phyloP scores from a whole-genome alignment of 1,284 basidiomycete genomes.

The Schizophyllum commune region DNA sequence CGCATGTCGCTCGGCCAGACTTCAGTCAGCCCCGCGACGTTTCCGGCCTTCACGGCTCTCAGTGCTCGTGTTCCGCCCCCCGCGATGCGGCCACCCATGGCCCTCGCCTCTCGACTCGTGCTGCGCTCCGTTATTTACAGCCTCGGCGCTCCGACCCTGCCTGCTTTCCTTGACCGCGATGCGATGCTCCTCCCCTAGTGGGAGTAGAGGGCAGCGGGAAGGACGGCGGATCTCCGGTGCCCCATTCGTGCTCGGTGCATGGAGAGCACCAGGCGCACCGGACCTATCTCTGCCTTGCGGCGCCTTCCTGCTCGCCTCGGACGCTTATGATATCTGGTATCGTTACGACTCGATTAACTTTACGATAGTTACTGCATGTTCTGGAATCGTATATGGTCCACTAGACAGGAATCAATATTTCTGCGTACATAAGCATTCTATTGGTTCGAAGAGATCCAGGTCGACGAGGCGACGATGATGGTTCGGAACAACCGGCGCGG shows the following conservation, averaged over 20 bases:
- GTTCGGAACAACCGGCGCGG: neutral
- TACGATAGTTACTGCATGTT: neutral
- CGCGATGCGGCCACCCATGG: neutral
- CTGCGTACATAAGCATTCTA: neutral
- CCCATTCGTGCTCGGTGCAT: neutral
- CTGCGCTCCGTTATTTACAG: neutral
- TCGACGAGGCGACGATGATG: too few relatives aligned
- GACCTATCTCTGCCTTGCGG: neutral
- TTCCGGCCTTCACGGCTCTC: neutral
- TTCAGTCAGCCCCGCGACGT: conserved; percentile 18
- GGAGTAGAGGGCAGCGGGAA: neutral
- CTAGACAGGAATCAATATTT: neutral
- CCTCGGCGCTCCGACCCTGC: neutral
- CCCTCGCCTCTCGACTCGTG: neutral
- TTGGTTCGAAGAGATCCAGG: too few relatives aligned
- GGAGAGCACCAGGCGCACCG: neutral
- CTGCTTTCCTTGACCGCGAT: neutral
- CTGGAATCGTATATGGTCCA: neutral
- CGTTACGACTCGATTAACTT: neutral
- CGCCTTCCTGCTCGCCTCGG: neutral
- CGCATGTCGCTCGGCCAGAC: conserved; percentile 11
- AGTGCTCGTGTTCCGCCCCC: conserved; percentile 10
- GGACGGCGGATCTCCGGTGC: neutral
- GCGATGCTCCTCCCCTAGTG: neutral
- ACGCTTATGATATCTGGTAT: neutral